Evolutionary conservation across 345 rosid species (phyloP), one percentile per base, ranked within the genome.

Genomic region (Cardiospermum halicacabum): DNA sequence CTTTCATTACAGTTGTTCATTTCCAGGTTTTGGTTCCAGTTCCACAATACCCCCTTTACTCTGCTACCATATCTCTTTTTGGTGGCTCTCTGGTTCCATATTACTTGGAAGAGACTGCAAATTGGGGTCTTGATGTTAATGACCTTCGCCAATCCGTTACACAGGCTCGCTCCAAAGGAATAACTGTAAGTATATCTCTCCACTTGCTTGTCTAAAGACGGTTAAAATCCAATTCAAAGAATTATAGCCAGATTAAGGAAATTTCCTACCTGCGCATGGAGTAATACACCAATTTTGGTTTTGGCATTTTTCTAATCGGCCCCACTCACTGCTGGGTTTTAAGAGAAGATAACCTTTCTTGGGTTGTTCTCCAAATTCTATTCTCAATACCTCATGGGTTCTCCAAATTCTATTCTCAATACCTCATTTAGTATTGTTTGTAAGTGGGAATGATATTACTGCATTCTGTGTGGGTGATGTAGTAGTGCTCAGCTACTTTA

Each of bases 41-140:
- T 65, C 99, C 99, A 31, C 99, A 94, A 70, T 94, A 94, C 70
- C 99, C 99, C 37, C 95, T 94, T 74, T 94, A 91, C 81, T 94
- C 99, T 28, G 99, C 99, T 47, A 73, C 96, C 56, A 94, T 94
- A 74, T 75, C 95, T 66, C 83, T 94, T 22, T 71, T 71, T 19
- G 99, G 99, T 36, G 99, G 99, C 43, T 78, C 97, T 74, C 97
- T 94, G 67, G 97, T 94, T 43, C 96, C 97, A 7, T 94, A 91
- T 72, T 91, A 67, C 78, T 82, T 94, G 19, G 96, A 94, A 65
- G 99, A 94, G 83, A 84, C 88, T 45, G 96, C 88, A 77, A 94
- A 94, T 58, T 94, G 99, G 99, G 99, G 97, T 58, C 96, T 94
- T 72, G 97, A 94, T 74, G 61, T 87, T 59, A 71, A 78, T 68